Evolutionary conservation across 2,329 filamentous ascomycete genomes (phyloP).

Genomic region (Venturia asperata): DNA sequence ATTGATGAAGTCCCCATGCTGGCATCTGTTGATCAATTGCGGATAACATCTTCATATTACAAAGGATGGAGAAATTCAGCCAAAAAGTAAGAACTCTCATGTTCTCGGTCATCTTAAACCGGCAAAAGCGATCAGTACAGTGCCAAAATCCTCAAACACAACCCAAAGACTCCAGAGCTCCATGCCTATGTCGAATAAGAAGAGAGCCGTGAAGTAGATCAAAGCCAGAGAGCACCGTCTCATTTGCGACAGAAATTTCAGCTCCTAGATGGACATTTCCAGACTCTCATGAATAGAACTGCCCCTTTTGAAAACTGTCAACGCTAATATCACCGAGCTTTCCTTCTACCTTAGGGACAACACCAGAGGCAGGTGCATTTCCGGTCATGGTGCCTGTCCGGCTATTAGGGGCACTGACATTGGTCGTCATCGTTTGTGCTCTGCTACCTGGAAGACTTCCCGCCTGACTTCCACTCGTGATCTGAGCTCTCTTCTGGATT

Average conservation of each 20-base stretch:
- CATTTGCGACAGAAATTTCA: neutral
- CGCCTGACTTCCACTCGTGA: slow-evolving; percentile 35
- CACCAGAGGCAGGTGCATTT: slow-evolving; percentile 35
- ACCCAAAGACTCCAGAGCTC: neutral
- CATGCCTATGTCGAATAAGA: neutral
- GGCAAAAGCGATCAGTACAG: neutral
- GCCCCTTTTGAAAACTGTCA: slow-evolving; percentile 65
- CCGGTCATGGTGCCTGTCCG: slow-evolving; percentile 40
- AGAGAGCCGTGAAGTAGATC: neutral
- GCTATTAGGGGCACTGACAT: slow-evolving; percentile 32
- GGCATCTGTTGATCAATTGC: too few species aligned
- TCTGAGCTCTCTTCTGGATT: slow-evolving; percentile 51
- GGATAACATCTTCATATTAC: too few species aligned
- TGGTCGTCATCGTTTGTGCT: slow-evolving; percentile 50
- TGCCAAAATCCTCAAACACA: neutral
- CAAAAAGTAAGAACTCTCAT: neutral
- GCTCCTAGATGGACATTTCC: neutral
- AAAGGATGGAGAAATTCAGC: neutral
- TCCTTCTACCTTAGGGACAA: slow-evolving; percentile 44
- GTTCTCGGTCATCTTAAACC: neutral
- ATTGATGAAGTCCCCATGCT: too few species aligned
- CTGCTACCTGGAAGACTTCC: slow-evolving; percentile 42
- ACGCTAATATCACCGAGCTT: slow-evolving; percentile 59
- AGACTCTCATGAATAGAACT: slow-evolving; percentile 44
- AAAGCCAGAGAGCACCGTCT: neutral